Conservation (phyloP, 805 yeast species). For the Yamadazyma sp. region DNA sequence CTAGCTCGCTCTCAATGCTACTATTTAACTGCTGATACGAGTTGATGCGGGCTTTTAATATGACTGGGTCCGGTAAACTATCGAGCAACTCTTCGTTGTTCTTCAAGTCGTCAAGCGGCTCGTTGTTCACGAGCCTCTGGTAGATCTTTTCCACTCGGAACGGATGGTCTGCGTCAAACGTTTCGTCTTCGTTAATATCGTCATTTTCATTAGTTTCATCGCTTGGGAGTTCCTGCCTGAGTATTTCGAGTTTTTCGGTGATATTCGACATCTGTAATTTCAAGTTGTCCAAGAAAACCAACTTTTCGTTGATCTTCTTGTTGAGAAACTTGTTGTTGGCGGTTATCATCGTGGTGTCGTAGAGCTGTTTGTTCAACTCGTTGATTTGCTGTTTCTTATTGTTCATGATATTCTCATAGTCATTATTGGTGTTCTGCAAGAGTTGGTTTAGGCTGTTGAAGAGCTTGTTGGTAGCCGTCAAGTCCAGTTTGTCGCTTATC, state of each 20-base stretch:
- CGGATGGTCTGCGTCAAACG: slow-evolving; percentile 90
- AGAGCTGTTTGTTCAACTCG: slow-evolving; percentile 34
- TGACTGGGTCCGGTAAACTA: slow-evolving; percentile 44
- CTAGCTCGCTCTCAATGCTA: slow-evolving; percentile 52
- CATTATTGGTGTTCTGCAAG: slow-evolving; percentile 35
- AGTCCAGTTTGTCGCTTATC: slow-evolving; percentile 8
- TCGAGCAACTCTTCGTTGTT: slow-evolving; percentile 24
- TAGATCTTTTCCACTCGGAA: slow-evolving; percentile 66
- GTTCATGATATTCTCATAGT: slow-evolving; percentile 38
- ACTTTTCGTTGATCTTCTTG: slow-evolving; percentile 37
- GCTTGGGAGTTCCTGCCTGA: slow-evolving; percentile 36
- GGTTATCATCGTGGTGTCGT: slow-evolving; percentile 41
- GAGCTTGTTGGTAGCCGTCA: slow-evolving; percentile 29
- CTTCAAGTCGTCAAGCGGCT: slow-evolving; percentile 24
- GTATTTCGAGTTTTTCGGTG: slow-evolving; percentile 33
- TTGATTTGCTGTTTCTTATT: slow-evolving; percentile 37
- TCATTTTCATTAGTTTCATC: slow-evolving; percentile 39
- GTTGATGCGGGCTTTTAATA: slow-evolving; percentile 72
- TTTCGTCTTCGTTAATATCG: slow-evolving; percentile 56
- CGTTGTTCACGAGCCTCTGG: slow-evolving; percentile 43
- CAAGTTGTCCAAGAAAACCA: slow-evolving; percentile 48
- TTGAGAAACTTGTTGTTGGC: slow-evolving; percentile 41
- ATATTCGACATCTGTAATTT: slow-evolving; percentile 46
- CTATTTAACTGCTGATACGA: slow-evolving; percentile 76
- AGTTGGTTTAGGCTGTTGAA: slow-evolving; percentile 42